A percentile compares a stretch with the other conserved stretches of the same genome.
These are phyloP conservation scores for Fusarium sambucinum DNA, from an alignment of 2,329 filamentous ascomycete species.

Conservation along the genomic window DNA sequence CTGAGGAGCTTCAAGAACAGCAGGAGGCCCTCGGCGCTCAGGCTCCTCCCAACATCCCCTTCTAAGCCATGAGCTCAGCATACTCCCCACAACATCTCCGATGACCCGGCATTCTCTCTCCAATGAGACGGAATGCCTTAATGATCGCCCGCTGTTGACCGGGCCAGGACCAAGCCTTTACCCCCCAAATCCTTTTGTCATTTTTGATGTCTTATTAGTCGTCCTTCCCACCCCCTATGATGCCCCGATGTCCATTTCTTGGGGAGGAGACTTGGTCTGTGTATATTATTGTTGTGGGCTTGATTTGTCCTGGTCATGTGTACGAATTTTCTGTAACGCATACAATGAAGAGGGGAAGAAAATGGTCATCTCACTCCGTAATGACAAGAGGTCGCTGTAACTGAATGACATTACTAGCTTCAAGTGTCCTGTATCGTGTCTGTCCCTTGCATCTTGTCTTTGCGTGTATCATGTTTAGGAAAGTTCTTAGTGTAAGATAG, in stretches of 20 bases:
- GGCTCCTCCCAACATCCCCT: slow-evolving; percentile 70
- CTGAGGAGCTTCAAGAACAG: slow-evolving; percentile 89
- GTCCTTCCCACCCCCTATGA: slow-evolving; percentile 43
- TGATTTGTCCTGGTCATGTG: slow-evolving; percentile 34
- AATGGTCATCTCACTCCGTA: slow-evolving; percentile 16
- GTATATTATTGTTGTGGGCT: slow-evolving; percentile 48
- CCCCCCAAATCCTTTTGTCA: slow-evolving; percentile 32
- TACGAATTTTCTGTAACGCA: slow-evolving; percentile 34
- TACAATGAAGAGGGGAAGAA: slow-evolving; percentile 25
- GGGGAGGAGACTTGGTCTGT: slow-evolving; percentile 34
- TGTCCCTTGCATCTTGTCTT: slow-evolving; percentile 7
- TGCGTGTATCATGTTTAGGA: slow-evolving; percentile 14
- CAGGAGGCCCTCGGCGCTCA: slow-evolving; percentile 72
- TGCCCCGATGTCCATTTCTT: slow-evolving; percentile 22
- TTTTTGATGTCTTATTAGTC: slow-evolving; percentile 51
- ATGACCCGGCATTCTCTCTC: slow-evolving; percentile 38
- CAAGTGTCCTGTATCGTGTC: background rate
- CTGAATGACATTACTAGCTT: background rate
- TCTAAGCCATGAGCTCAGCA: slow-evolving; percentile 60
- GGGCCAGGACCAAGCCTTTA: slow-evolving; percentile 38
- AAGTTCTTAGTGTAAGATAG: slow-evolving; percentile 13
- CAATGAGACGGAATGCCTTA: slow-evolving; percentile 46
- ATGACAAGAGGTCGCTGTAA: background rate
- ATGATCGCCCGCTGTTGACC: slow-evolving; percentile 46
- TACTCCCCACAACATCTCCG: slow-evolving; percentile 35